These are phyloP conservation scores for Lentinula sp. DNA, from an alignment of 768 basidiomycete genomes.

Conservation along the genomic window DNA sequence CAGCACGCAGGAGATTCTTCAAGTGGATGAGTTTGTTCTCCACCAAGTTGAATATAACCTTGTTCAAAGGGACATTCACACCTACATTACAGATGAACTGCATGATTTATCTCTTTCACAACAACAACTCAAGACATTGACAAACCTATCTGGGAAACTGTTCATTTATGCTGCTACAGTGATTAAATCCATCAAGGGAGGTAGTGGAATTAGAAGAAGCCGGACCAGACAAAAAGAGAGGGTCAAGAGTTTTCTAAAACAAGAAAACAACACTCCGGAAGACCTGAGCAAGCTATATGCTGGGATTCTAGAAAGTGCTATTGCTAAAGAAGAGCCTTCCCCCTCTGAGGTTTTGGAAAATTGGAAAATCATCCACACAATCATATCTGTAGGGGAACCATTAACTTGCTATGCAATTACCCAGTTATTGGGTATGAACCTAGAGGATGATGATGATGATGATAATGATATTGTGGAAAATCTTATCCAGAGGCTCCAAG, in stretches of 20 bases:
- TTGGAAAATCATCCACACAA: neutral
- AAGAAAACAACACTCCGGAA: neutral
- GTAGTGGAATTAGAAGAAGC: neutral
- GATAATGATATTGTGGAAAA: neutral
- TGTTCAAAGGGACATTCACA: neutral
- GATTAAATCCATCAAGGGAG: neutral
- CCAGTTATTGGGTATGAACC: neutral
- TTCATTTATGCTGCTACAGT: slow-evolving; percentile 5
- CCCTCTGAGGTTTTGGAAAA: neutral
- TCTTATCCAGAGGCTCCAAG: neutral
- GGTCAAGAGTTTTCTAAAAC: neutral
- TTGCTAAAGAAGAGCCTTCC: neutral
- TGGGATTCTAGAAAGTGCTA: neutral
- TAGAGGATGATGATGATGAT: neutral
- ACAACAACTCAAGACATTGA: neutral
- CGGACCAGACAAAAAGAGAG: neutral
- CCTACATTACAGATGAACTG: neutral
- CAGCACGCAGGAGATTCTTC: neutral
- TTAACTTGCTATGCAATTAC: neutral
- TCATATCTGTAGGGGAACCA: neutral
- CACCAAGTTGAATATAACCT: neutral
- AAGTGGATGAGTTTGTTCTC: neutral
- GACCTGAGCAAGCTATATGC: neutral
- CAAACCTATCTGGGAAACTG: neutral
- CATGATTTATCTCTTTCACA: neutral